phyloP scores from a whole-genome alignment of 2,329 filamentous ascomycete genomes.

The Talaromyces verruculosus region DNA sequence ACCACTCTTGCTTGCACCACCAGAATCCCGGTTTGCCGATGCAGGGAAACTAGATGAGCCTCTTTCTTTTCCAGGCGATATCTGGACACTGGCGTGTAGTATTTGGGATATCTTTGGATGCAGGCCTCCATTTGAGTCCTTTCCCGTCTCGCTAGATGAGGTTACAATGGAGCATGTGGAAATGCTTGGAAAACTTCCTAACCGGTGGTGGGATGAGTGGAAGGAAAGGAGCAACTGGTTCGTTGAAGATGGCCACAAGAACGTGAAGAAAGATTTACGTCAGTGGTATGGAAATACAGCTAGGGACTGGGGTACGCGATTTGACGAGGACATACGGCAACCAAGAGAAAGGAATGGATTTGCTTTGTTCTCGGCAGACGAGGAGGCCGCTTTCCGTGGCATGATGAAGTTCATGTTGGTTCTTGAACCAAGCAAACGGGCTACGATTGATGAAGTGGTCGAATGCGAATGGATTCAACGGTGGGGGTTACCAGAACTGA shows the following conservation, averaged over 20 bases:
- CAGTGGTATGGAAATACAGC: constrained; percentile 5
- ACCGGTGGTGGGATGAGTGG: constrained; percentile 30
- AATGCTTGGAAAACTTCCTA: constrained; percentile 29
- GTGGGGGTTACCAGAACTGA: constrained; percentile 24
- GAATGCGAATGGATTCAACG: constrained; percentile 27
- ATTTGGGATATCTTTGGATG: constrained; percentile 39
- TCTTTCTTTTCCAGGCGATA: constrained; percentile 36
- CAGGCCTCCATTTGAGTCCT: constrained; percentile 29
- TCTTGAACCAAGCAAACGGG: constrained; percentile 24
- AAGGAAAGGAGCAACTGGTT: constrained; percentile 25
- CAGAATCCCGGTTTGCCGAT: background rate
- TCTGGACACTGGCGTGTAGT: constrained; percentile 26
- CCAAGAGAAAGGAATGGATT: constrained; percentile 9
- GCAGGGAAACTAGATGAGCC: constrained; percentile 18
- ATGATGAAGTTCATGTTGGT: constrained; percentile 26
- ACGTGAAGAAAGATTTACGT: background rate
- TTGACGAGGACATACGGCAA: constrained; percentile 20
- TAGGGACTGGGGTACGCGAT: background rate
- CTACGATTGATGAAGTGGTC: constrained; percentile 24
- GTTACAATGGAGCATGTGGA: constrained; percentile 32
- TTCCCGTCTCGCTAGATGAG: constrained; percentile 28
- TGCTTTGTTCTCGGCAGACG: constrained; percentile 17
- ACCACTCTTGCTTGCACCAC: constrained; percentile 17
- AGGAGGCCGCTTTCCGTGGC: constrained; percentile 19
- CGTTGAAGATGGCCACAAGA: constrained; percentile 25